phyloP scores from a whole-genome alignment of 176 grass and related monocot species.

The Tillandsia fasciculata region DNA sequence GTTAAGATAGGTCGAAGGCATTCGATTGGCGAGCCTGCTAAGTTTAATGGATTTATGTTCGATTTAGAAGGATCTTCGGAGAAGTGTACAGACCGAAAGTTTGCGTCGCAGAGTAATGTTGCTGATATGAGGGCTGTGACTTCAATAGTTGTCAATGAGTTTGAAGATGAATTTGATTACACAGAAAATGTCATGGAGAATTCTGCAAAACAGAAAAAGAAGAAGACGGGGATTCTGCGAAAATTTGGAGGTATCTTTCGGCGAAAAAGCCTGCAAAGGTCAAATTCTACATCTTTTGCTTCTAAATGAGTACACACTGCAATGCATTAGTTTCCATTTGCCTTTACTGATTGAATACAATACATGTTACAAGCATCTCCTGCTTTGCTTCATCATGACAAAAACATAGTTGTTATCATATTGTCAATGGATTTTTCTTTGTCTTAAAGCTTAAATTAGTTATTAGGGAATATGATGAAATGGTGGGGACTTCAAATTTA shows the following conservation, averaged over 20 bases:
- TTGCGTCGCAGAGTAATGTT: constrained; percentile 68
- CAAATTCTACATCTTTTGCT: constrained; percentile 26
- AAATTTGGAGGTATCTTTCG: constrained; percentile 70
- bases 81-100: constrained; percentile 36
- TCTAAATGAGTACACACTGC: background rate
- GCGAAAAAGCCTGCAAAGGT: constrained; percentile 54
- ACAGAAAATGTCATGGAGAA: constrained; percentile 23
- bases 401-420: background rate
- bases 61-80: constrained; percentile 39
- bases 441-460: background rate
- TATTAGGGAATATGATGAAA: background rate
- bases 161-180: constrained; percentile 61
- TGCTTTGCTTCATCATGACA: background rate
- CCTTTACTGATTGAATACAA: background rate
- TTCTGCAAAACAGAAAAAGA: constrained; percentile 42
- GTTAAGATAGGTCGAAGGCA: constrained; percentile 31
- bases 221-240: constrained; percentile 36
- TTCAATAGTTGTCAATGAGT: constrained; percentile 33
- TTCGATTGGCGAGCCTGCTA: constrained; percentile 58
- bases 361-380: background rate
- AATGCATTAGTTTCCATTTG: background rate
- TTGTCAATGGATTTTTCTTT: background rate
- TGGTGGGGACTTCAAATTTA: background rate
- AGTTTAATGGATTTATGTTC: constrained; percentile 34
- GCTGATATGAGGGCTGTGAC: constrained; percentile 48